phyloP scores from a whole-genome alignment of 1,139 yeast genomes.

The Taphrina flavorubra region DNA sequence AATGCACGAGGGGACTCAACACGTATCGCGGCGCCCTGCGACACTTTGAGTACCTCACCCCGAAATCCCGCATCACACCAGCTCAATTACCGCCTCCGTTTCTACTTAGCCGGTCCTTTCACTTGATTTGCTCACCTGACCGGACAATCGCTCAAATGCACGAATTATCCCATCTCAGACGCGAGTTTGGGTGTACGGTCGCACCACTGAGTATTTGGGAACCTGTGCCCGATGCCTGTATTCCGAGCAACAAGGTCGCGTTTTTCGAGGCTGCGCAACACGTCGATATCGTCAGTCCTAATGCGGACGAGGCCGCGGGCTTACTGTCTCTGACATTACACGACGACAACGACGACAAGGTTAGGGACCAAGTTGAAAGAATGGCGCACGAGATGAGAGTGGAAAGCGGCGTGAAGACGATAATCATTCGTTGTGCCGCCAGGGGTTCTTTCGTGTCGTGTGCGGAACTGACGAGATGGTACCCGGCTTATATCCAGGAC shows the following conservation, averaged over 20 bases:
- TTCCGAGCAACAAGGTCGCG: conserved; percentile 55
- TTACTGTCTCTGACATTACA: neutral
- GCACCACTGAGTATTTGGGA: conserved; percentile 65
- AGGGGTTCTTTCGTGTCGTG: conserved; percentile 8
- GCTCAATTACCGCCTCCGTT: conserved; percentile 60
- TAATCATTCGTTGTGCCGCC: conserved; percentile 18
- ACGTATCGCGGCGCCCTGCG: conserved; percentile 67
- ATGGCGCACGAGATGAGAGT: conserved; percentile 11
- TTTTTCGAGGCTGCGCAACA: conserved; percentile 56
- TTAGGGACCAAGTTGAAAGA: neutral
- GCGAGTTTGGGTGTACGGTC: conserved; percentile 42
- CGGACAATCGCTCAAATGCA: conserved; percentile 32
- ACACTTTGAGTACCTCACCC: conserved; percentile 62
- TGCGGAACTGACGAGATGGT: neutral
- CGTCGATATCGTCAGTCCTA: conserved; percentile 78
- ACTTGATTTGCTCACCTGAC: conserved; percentile 72
- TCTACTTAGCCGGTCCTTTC: conserved; percentile 62
- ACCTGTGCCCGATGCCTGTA: conserved; percentile 80
- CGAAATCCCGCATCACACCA: conserved; percentile 68
- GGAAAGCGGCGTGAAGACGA: conserved; percentile 2
- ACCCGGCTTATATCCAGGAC: conserved; percentile 51
- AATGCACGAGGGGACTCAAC: conserved; percentile 84
- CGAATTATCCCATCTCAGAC: conserved; percentile 15
- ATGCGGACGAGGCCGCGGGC: conserved; percentile 77
- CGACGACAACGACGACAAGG: neutral